Conservation (phyloP, 108 stramenopile genomes). For the Nannochloropsis granulata region DNA sequence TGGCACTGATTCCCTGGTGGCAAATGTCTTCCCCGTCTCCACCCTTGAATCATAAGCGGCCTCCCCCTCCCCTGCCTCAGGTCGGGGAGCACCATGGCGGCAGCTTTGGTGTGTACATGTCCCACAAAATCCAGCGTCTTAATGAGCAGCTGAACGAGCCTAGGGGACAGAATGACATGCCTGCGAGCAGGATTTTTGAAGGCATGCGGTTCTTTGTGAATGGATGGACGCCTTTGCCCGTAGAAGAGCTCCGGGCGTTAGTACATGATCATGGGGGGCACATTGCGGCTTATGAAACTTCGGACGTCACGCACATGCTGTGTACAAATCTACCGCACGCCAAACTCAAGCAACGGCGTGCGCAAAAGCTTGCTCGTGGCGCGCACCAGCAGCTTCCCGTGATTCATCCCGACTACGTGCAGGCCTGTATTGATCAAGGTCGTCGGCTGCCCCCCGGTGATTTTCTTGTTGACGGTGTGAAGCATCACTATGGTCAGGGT, state of each 20-base stretch:
- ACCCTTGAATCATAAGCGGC: not conserved
- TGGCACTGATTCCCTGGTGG: too few relatives aligned
- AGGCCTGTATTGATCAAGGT: constrained; percentile 42
- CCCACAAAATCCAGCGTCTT: constrained; percentile 20
- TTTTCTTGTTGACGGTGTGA: constrained; percentile 47
- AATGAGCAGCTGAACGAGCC: not conserved
- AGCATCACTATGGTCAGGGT: constrained; percentile 30
- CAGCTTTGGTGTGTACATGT: constrained; percentile 17
- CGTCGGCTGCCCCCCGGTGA: constrained; percentile 47
- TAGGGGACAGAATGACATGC: not conserved
- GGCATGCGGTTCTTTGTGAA: constrained; percentile 13
- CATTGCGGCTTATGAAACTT: constrained; percentile 24
- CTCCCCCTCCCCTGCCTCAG: not conserved
- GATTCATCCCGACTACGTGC: constrained; percentile 52
- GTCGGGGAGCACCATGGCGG: constrained; percentile 18
- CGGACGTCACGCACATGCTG: constrained; percentile 24
- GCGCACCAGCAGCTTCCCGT: constrained; percentile 34
- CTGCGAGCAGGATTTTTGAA: constrained; percentile 5
- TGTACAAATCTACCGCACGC: constrained; percentile 12
- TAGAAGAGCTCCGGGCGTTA: constrained; percentile 1
- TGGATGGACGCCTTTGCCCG: constrained; percentile 2
- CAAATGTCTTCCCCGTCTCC: not conserved
- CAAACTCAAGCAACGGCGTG: constrained; percentile 10
- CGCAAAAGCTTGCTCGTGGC: not conserved
- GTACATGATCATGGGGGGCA: constrained; percentile 7